A percentile compares a stretch with the other conserved stretches of the same genome.
Evolutionary conservation across 2,329 filamentous ascomycete genomes (phyloP).

Genomic region (Nemania serpens): DNA sequence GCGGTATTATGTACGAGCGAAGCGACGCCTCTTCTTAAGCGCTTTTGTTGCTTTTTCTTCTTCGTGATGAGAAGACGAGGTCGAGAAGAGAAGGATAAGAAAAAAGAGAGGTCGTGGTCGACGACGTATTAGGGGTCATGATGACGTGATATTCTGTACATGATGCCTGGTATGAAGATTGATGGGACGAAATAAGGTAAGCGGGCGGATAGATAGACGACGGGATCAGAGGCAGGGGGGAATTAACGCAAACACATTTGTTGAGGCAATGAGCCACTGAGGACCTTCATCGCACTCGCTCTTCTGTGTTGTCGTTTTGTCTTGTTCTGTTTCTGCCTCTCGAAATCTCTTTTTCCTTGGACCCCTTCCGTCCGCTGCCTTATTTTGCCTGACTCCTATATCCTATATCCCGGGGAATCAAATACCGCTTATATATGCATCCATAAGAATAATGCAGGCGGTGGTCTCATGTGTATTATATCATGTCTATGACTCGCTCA

Average conservation of each 20-base stretch:
- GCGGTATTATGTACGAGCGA: slow-evolving; percentile 19
- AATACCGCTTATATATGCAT: too few relatives aligned
- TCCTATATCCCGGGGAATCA: neutral
- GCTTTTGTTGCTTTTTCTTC: too few relatives aligned
- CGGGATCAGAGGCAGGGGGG: neutral
- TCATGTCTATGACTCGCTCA: neutral
- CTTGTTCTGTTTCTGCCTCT: slow-evolving; percentile 1
- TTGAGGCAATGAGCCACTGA: slow-evolving; percentile 26
- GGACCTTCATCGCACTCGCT: slow-evolving; percentile 22
- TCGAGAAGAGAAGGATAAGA: slow-evolving; percentile 1
- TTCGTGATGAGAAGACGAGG: neutral
- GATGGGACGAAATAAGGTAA: too few relatives aligned
- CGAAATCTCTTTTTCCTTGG: neutral
- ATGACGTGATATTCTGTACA: neutral
- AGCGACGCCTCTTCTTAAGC: too few relatives aligned
- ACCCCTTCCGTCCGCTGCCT: neutral
- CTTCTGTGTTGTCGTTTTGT: slow-evolving; percentile 14
- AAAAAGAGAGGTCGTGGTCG: neutral
- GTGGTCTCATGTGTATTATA: neutral
- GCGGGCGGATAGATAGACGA: neutral
- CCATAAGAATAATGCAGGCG: neutral
- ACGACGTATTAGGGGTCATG: too few relatives aligned
- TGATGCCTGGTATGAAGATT: neutral
- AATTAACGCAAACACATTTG: slow-evolving; percentile 16
- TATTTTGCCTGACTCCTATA: too few relatives aligned